Evolutionary conservation across 768 basidiomycete species (phyloP), one percentile per base, ranked within the genome.

Genomic region (Pleurotus djamor): DNA sequence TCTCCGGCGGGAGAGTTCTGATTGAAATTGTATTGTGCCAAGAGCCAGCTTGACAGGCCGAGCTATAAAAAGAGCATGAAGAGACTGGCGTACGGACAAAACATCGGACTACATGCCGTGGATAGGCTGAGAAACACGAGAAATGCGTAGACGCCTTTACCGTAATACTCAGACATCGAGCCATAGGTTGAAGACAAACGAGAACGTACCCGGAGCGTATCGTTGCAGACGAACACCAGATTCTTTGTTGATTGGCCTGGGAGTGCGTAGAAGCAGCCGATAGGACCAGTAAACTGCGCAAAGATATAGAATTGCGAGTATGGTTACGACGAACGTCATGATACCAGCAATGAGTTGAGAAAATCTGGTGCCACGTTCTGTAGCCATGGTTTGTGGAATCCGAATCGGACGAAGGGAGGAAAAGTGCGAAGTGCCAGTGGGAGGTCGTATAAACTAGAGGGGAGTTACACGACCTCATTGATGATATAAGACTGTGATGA

Each of bases 31-130:
- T 81, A 86, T 66, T 87, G 84, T 4, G 84, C 67, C 33, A 86
- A 66, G 52, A 88, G 71, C 86, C 86, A 88, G 63, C 78, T 82
- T 48, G 83, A 71, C 41, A 83, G 70, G 3, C 84, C 83, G 17
- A 82, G 69, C 86, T 83, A 62, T 43, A 45, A 43, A 47, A 60
- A 41, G 47, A 5, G n/a, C 28, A 12, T 61, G 38, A 28, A 17
- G 41, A 21, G 58, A 35, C 35, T 12, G 55, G 34, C 37, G 3
- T 45, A 12, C 47, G 59, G 50, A 9, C 54, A 28, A 28, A 28
- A 28, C 21, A 28, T 28, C 21, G 21, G 21, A 28, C 21, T 28
- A 28, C 21, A 17, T 60, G 83, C 85, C 73, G 80, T 76, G 7
- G 76, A 73, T 57, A 87, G 66, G 62, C 83, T 79, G 52, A 60